These are phyloP conservation scores for Ceratocystiopsis sp. DNA, from an alignment of 2,329 filamentous ascomycete genomes.

Conservation along the genomic window DNA sequence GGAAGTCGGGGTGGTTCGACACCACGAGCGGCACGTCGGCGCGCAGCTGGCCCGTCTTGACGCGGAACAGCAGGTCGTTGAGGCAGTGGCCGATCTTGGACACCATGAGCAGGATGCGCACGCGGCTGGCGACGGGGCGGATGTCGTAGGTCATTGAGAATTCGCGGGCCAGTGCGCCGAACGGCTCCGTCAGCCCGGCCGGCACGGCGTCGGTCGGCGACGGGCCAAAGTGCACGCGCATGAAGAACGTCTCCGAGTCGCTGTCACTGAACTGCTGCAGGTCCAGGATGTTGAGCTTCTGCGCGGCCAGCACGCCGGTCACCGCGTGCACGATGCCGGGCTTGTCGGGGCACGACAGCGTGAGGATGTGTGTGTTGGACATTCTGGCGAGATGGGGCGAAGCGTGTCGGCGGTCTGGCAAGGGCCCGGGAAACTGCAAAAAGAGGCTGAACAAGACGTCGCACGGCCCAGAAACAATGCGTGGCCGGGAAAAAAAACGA, in stretches of 20 bases:
- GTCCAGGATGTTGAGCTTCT: conserved; percentile 67
- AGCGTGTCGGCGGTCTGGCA: background rate
- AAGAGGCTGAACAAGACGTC: too few relatives aligned
- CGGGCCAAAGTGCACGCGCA: conserved; percentile 70
- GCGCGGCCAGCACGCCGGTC: conserved; percentile 56
- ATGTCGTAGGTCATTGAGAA: conserved; percentile 57
- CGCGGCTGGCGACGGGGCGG: conserved; percentile 49
- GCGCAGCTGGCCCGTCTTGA: conserved; percentile 45
- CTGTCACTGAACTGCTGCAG: conserved; percentile 73
- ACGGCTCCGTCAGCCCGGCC: conserved; percentile 34
- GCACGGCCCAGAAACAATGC: too few relatives aligned
- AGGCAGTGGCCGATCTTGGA: conserved; percentile 72
- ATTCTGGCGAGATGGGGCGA: conserved; percentile 14
- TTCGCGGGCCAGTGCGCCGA: conserved; percentile 42
- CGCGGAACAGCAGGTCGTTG: conserved; percentile 54
- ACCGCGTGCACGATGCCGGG: conserved; percentile 74
- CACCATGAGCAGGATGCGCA: conserved; percentile 71
- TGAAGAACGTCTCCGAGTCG: conserved; percentile 62
- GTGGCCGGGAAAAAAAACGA: too few relatives aligned
- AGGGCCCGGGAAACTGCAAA: too few relatives aligned
- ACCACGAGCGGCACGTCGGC: conserved; percentile 66
- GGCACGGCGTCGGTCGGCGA: conserved; percentile 27
- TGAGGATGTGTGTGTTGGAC: conserved; percentile 51
- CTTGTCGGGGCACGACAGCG: conserved; percentile 70
- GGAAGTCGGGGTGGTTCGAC: conserved; percentile 66